These are phyloP conservation scores for Schizonepeta tenuifolia DNA, from an alignment of 257 asterid species.

Conservation along the genomic window DNA sequence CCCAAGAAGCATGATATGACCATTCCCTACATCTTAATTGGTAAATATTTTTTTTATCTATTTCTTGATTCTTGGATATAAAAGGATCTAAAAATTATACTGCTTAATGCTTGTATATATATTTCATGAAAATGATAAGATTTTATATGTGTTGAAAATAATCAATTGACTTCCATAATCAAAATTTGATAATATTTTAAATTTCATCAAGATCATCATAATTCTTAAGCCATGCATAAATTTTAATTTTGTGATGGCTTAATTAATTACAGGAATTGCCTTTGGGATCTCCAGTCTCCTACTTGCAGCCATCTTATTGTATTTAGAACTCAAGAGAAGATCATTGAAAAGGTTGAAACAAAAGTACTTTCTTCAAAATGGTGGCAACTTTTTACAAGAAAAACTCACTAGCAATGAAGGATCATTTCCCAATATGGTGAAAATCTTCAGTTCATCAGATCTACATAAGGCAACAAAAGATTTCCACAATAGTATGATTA, in stretches of 20 bases:
- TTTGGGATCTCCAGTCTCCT: conserved; percentile 7
- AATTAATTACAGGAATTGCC: conserved; percentile 21
- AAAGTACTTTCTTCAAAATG: conserved; percentile 30
- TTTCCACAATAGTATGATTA: conserved; percentile 27
- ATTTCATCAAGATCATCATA: no score
- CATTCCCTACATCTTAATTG: not conserved
- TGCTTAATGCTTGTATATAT: no score
- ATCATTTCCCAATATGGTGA: not conserved
- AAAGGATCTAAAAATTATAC: no score
- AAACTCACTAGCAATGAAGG: conserved; percentile 8
- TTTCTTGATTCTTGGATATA: no score
- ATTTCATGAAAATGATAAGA: no score
- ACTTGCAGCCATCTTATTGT: not conserved
- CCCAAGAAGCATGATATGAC: conserved; percentile 9
- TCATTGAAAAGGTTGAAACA: not conserved
- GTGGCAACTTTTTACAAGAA: conserved; percentile 31
- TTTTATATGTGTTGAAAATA: no score
- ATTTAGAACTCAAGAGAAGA: conserved; percentile 26
- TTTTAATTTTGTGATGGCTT: no score
- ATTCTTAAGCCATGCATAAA: no score
- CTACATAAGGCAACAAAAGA: conserved; percentile 28
- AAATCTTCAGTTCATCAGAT: conserved; percentile 28
- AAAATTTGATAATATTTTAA: no score
- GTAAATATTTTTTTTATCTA: no score
- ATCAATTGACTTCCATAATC: no score